phyloP scores from a whole-genome alignment of 2,329 filamentous ascomycete genomes.

The Fonsecaea erecta region DNA sequence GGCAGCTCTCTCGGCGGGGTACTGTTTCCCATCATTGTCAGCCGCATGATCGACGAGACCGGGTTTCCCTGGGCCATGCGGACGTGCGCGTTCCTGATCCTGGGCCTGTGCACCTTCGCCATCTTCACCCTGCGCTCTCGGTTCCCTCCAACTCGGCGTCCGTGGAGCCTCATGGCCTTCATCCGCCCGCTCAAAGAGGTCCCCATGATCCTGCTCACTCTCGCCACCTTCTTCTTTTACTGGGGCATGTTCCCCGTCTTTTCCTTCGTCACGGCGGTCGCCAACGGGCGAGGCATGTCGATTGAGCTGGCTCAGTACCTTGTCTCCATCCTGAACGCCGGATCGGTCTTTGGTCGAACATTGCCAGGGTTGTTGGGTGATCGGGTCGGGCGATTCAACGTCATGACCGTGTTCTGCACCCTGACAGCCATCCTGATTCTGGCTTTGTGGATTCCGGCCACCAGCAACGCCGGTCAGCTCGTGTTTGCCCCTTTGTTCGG shows the following conservation, averaged over 20 bases:
- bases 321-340: constrained; percentile 40
- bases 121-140: constrained; percentile 59
- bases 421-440: constrained; percentile 55
- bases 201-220: constrained; percentile 36
- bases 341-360: constrained; percentile 59
- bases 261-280: constrained; percentile 36
- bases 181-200: constrained; percentile 39
- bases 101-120: constrained; percentile 61
- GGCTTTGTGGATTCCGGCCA: constrained; percentile 60
- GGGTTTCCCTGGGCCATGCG: constrained; percentile 65
- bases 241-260: constrained; percentile 42
- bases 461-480: constrained; percentile 62
- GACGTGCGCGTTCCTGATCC: constrained; percentile 63
- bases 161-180: constrained; percentile 42
- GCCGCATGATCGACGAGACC: constrained; percentile 57
- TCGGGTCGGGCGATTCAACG: constrained; percentile 59
- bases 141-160: constrained; percentile 47
- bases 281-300: constrained; percentile 36
- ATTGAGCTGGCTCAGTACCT: constrained; percentile 38
- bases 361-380: constrained; percentile 61
- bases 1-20: constrained; percentile 64
- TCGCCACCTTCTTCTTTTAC: constrained; percentile 39
- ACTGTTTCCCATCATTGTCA: constrained; percentile 66
- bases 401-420: constrained; percentile 57
- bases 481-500: constrained; percentile 71